A percentile compares a stretch with the other conserved stretches of the same genome.
phyloP scores from a whole-genome alignment of 108 stramenopile genomes.

The Hondaea fermentalgiana region DNA sequence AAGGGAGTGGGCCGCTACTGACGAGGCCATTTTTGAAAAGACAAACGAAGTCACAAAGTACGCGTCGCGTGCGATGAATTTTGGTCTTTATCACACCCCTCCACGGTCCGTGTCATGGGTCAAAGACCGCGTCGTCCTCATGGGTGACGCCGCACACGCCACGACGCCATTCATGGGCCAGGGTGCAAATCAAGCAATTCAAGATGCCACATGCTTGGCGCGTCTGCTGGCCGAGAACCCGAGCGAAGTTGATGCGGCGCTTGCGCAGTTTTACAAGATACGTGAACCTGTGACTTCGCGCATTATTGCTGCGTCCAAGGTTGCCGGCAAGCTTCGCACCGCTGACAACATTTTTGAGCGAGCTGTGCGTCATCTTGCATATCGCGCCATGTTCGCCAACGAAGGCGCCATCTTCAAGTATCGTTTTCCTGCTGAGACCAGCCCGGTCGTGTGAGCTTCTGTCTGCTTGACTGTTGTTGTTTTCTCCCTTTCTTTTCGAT shows the following conservation, averaged over 20 bases:
- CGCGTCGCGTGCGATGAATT: conserved; percentile 31
- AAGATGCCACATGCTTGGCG: conserved; percentile 52
- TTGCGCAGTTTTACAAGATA: not conserved
- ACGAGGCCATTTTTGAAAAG: conserved; percentile 19
- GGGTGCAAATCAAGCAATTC: conserved; percentile 90
- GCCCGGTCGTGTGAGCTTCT: too few species aligned
- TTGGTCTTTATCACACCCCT: conserved; percentile 36
- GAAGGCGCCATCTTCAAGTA: too few species aligned
- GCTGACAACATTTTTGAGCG: not conserved
- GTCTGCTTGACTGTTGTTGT: too few species aligned
- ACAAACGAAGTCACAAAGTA: conserved; percentile 22
- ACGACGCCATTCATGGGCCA: conserved; percentile 93
- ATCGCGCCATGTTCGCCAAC: not conserved
- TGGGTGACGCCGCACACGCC: conserved; percentile 87
- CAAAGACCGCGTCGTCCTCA: conserved; percentile 36
- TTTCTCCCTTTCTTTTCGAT: too few species aligned
- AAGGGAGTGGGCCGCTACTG: not conserved
- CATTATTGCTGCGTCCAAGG: not conserved
- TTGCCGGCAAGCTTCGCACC: not conserved
- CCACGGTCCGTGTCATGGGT: conserved; percentile 24
- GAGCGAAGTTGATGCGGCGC: not conserved
- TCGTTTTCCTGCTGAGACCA: too few species aligned
- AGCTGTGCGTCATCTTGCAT: not conserved
- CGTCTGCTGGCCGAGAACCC: not conserved
- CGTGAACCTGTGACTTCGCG: not conserved